Evolutionary conservation across 768 basidiomycete species (phyloP), one percentile per base, ranked within the genome.

Genomic region (Leucocoprinus birnbaumii): DNA sequence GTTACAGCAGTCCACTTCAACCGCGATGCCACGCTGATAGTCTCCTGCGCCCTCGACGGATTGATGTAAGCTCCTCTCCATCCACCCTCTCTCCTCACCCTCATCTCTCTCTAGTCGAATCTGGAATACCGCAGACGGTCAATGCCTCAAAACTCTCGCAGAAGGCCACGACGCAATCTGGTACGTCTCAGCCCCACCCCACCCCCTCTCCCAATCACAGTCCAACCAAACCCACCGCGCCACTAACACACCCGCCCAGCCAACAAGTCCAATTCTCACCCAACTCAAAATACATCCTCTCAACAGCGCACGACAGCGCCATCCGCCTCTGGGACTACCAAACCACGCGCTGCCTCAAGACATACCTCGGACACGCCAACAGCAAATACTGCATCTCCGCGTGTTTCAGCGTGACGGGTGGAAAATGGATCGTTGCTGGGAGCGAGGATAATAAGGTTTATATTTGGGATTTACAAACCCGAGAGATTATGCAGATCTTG

Each of bases 281-380:
- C 8, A 97, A 97, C 64, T 94, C 92, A 6, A 91, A 91, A 70
- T 95, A 93, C 70, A 89, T 99, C 50, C 80, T 99, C 49, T 94
- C 94, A 1, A 91, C 94, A 0, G 91, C 96, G 0, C 89, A 98
- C 64, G 94, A 98, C 65, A 92, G 87, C 55, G 87, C 89, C 0
- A 92, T 98, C 59, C 86, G 96, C 1, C 75, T 99, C 3, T 98
- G 96, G 94, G 92, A 97, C 64, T 96, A 94, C 68, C 91, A 95
- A 59, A 89, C 87, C 0, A 88, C 91, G 0, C 86, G 90, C 52
- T 91, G 91, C 61, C 72, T 98, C 21, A 98, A 98, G 71, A 94
- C 94, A 1, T 94, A 94, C 69, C 76, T 74, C 3, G 92, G 94
- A 1, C 94, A 96, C 66, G 72, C 73, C 14, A 96, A 94, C 69